A percentile compares a stretch with the other conserved stretches of the same genome.
phyloP scores from a whole-genome alignment of 257 asterid genomes.

The Solanum etuberosum region DNA sequence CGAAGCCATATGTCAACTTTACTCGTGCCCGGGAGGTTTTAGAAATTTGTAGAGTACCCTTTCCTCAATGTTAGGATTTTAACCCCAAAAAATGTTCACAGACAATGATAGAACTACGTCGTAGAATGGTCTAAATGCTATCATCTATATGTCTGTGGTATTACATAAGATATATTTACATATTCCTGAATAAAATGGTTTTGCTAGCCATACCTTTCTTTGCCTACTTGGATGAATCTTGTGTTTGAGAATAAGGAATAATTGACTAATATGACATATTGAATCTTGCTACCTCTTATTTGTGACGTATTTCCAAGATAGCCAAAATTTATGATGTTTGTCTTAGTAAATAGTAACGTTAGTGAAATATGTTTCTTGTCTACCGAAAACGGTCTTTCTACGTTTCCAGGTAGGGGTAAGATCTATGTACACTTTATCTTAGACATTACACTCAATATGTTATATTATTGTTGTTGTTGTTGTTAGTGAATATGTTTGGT shows the following conservation, averaged over 20 bases:
- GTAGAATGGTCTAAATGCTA: not conserved
- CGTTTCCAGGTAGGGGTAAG: not conserved
- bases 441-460: not conserved
- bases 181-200: not conserved
- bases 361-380: not conserved
- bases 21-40: slow-evolving; percentile 5
- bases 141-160: not conserved
- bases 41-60: not conserved
- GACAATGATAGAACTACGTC: not conserved
- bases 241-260: not conserved
- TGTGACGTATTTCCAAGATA: not conserved
- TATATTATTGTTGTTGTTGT: not conserved
- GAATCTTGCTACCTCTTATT: not conserved
- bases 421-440: not conserved
- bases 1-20: slow-evolving; percentile 2
- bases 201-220: not conserved
- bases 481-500: not conserved
- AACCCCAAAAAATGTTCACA: not conserved
- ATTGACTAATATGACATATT: not conserved
- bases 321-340: not conserved
- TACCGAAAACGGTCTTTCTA: not conserved
- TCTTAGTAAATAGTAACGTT: not conserved
- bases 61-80: not conserved
- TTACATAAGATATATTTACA: not conserved
- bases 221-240: not conserved